Evolutionary conservation across 129 eudicot species (phyloP), one percentile per base, ranked within the genome.

Genomic region (Calendula officinalis): DNA sequence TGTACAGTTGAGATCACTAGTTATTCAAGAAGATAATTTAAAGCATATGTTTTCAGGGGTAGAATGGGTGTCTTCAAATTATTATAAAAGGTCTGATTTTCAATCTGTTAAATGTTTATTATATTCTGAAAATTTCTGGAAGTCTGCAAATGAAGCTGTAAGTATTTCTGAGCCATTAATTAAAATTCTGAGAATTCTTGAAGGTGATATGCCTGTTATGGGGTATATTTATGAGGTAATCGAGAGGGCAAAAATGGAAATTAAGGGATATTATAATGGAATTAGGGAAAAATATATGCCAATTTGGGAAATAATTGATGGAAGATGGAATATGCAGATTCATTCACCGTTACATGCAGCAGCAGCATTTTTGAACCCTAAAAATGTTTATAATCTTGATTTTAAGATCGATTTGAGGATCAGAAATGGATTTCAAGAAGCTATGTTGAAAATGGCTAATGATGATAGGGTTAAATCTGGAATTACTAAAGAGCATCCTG

Each of bases 121-220:
- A 63, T 64, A 35, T 47, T 33, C 68, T 5, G 77, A 70, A 8
- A 71, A 66, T 56, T 74, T 79, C 49, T 79, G 84, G 80, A 79
- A 66, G 53, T 79, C 74, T 52, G 80, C 74, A 36, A 66, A 39
- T 44, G 84, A 79, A 48, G 80, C 51, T 8, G 77, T 75, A 13
- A 74, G 71, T 54, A 67, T 79, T 16, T 69, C 77, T 34, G 80
- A 79, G 64, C 80, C 74, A 11, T 56, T 79, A 13, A 36, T 79
- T 37, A 79, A 79, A 70, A 64, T 79, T 16, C 69, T 79, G 5
- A 74, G 84, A 67, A 70, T 70, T 30, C 73, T 79, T 15, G 80
- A 80, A 40, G 80, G 84, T 36, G 84, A 80, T 67, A 70, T 80
- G 81, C 77, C 84, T 64, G 84, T 78, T 37, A 75, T 80, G 71